Conservation (phyloP, 768 basidiomycete species). For the Leccinum boreale region DNA sequence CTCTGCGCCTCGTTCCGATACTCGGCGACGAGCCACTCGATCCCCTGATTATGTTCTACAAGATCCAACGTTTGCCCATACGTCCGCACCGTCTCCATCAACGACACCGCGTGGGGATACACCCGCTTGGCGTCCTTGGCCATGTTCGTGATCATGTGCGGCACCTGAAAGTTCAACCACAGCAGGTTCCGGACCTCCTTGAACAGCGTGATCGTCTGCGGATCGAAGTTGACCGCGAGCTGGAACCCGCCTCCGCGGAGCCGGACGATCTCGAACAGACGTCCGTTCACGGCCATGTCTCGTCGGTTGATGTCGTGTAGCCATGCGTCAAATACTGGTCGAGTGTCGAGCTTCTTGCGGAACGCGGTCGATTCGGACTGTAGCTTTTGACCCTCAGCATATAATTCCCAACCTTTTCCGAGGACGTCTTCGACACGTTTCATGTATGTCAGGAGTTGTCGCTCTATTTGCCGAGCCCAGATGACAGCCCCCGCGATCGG, state of each 20-base stretch:
- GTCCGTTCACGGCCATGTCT: slow-evolving; percentile 87
- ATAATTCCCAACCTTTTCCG: slow-evolving; percentile 97
- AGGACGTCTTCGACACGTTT: slow-evolving; percentile 98
- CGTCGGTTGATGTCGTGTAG: slow-evolving; percentile 90
- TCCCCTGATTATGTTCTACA: slow-evolving; percentile 85
- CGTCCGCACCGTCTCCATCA: slow-evolving; percentile 99
- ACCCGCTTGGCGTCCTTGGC: slow-evolving; percentile 99
- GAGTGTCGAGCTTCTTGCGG: slow-evolving; percentile 93
- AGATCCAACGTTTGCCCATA: slow-evolving; percentile 94
- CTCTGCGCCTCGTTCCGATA: slow-evolving; percentile 90
- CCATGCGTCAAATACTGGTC: slow-evolving; percentile 95
- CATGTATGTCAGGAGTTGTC: slow-evolving; percentile 95
- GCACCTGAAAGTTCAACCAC: slow-evolving; percentile 95
- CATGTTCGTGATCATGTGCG: slow-evolving; percentile 91
- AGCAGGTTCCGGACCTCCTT: slow-evolving; percentile 96
- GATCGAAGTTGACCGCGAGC: slow-evolving; percentile 95
- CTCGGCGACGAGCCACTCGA: slow-evolving; percentile 93
- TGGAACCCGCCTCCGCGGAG: slow-evolving; percentile 74
- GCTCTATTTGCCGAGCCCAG: slow-evolving; percentile 97
- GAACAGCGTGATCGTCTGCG: slow-evolving; percentile 96
- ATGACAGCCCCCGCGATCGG: slow-evolving; percentile 97
- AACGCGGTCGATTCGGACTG: slow-evolving; percentile 90
- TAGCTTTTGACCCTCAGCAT: slow-evolving; percentile 98
- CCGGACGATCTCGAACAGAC: slow-evolving; percentile 87
- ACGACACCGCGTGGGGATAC: slow-evolving; percentile 95